Evolutionary conservation across 2,329 filamentous ascomycete species (phyloP), one percentile per base, ranked within the genome.

Genomic region (Aspergillus pseudonomiae): DNA sequence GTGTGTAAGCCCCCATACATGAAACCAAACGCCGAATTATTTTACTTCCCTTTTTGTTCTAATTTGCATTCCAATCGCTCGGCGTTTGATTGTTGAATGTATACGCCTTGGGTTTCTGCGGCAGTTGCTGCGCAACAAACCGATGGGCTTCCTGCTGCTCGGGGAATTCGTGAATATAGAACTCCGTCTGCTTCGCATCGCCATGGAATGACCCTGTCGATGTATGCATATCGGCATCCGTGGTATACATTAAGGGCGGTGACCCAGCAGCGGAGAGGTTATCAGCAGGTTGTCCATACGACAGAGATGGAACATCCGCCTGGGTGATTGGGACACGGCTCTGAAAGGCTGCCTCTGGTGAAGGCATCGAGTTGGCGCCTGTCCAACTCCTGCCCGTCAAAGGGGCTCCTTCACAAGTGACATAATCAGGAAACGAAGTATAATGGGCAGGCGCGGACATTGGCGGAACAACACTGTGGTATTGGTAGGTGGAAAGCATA

Each of bases 401-500:
- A 28, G 77, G 75, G 32, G 73, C 74, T 21, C 73, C 73, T 10
- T 78, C 78, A 63, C 78, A 76, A 16, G 71, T 65, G 12, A 76
- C 71, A 63, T 80, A 81, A 32, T 82, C 79, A 4, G 77, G 75
- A 60, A 81, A 81, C 10, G 71, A 74, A 19, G 78, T 75, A 65
- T 77, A 79, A 58, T 82, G 80, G 34, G 80, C 73, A 36, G 80
- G 76, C 16, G 79, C 79, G 30, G 80, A 81, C 71, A 80, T 74
- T 5, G 79, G 77, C 9, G 79, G 77, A 36, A 71, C 74, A 3
- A 77, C 70, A 32, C 72, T 71, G 36, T 77, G 76, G 63, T 78
- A 80, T 34, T 74, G 72, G 57, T 77, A 75, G 7, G 76, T 71
- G 12, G 76, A 73, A 63, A 80, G 75, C 62, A 79, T 73, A 45